Evolutionary conservation across 2,329 filamentous ascomycete species (phyloP).

Genomic region (Pseudogymnoascus sp.): DNA sequence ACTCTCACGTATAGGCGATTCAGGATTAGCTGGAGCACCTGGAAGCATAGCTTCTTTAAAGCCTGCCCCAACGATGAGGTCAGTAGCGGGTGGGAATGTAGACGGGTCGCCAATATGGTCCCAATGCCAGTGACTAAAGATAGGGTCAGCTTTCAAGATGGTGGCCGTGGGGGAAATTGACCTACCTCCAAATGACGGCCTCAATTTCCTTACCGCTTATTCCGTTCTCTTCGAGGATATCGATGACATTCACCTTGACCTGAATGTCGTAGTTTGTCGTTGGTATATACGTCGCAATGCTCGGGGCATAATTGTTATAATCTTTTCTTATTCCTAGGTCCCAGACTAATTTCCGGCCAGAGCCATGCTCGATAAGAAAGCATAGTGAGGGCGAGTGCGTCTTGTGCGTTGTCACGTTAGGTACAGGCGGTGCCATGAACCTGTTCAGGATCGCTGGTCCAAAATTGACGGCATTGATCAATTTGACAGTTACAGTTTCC

Average conservation of each 20-base stretch:
- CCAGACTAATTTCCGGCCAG: conserved; percentile 21
- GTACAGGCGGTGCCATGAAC: conserved; percentile 11
- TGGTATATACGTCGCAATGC: conserved; percentile 17
- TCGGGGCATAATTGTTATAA: conserved; percentile 24
- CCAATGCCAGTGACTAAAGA: conserved; percentile 39
- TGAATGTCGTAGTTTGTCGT: conserved; percentile 19
- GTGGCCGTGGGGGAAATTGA: background rate
- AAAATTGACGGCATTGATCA: conserved; percentile 4
- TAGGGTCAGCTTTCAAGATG: background rate
- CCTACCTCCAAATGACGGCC: conserved; percentile 26
- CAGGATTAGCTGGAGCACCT: conserved; percentile 35
- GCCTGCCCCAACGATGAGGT: conserved; percentile 45
- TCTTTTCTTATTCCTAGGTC: conserved; percentile 27
- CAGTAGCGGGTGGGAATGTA: conserved; percentile 37
- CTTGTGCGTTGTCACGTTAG: conserved; percentile 1
- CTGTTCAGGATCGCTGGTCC: background rate
- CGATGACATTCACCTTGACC: conserved; percentile 24
- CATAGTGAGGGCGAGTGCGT: conserved; percentile 8
- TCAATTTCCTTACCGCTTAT: conserved; percentile 28
- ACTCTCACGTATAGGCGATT: conserved; percentile 29
- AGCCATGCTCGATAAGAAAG: conserved; percentile 16
- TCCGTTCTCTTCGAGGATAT: conserved; percentile 29
- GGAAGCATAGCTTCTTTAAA: conserved; percentile 39
- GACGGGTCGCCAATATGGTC: conserved; percentile 46
- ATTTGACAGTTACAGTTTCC: background rate